Percentiles rank a stretch among this genome's conserved stretches.
Evolutionary conservation across 768 basidiomycete species (phyloP).

Genomic region (Fomitopsis pulvina): DNA sequence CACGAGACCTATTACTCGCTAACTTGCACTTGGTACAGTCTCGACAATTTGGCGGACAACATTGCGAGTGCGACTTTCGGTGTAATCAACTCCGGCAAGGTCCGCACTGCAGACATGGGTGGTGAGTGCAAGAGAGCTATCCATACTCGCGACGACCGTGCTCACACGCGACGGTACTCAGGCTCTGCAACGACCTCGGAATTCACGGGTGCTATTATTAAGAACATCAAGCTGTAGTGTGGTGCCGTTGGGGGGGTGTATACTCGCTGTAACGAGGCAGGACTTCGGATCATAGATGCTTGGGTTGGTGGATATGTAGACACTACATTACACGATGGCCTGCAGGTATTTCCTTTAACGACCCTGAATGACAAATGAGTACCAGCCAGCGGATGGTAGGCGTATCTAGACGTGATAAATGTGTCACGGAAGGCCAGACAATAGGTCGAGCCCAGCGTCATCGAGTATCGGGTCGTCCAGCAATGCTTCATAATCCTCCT

Average conservation of each 20-base stretch:
- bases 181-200: conserved; percentile 90
- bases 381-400: too few species aligned
- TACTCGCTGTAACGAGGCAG: neutral
- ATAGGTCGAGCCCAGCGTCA: conserved; percentile 33
- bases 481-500: conserved; percentile 48
- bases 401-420: too few species aligned
- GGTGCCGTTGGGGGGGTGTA: neutral
- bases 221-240: conserved; percentile 46
- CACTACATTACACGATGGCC: conserved; percentile 14
- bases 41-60: conserved; percentile 88
- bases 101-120: conserved; percentile 93
- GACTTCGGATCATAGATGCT: conserved; percentile 7
- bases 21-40: conserved; percentile 37
- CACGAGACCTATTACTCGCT: conserved; percentile 16
- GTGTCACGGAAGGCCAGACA: neutral
- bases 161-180: conserved; percentile 21
- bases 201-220: conserved; percentile 89
- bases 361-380: too few species aligned
- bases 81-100: conserved; percentile 82
- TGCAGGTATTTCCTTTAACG: conserved; percentile 8
- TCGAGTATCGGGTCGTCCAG: conserved; percentile 45
- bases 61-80: conserved; percentile 91
- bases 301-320: conserved; percentile 15
- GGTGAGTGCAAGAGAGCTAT: conserved; percentile 43
- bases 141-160: neutral